These are phyloP conservation scores for Mallotus nudiflorus DNA, from an alignment of 345 rosid species.

Conservation along the genomic window DNA sequence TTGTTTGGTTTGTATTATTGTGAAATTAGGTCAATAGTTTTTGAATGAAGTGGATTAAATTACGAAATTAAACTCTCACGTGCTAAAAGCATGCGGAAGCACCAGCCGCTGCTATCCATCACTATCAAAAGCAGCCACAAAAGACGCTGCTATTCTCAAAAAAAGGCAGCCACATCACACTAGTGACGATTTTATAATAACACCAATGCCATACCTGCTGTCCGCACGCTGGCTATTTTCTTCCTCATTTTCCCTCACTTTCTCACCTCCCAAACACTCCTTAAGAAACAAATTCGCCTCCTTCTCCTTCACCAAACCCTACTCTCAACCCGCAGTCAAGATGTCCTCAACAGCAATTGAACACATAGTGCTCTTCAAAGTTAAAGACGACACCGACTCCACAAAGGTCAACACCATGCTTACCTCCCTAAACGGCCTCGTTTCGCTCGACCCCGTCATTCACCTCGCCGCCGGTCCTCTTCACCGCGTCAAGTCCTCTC, in stretches of 20 bases:
- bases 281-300: slow-evolving; percentile 3
- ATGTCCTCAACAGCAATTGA: slow-evolving; percentile 47
- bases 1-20: no score
- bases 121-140: no score
- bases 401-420: slow-evolving; percentile 52
- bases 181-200: neutral
- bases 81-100: neutral
- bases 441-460: slow-evolving; percentile 55
- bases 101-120: neutral
- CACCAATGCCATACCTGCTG: slow-evolving; percentile 29
- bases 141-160: no score
- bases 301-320: slow-evolving; percentile 19
- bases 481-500: slow-evolving; percentile 43
- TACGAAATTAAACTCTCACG: neutral
- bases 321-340: slow-evolving; percentile 13
- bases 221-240: slow-evolving; percentile 18
- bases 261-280: slow-evolving; percentile 24
- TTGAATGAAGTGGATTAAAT: neutral
- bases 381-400: slow-evolving; percentile 49
- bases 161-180: no score
- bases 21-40: no score
- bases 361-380: slow-evolving; percentile 85
- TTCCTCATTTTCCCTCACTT: slow-evolving; percentile 20
- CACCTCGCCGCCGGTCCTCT: slow-evolving; percentile 65
- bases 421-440: slow-evolving; percentile 52